phyloP scores from a whole-genome alignment of 1,284 basidiomycete species.

The Apiotrichum montevideense region DNA sequence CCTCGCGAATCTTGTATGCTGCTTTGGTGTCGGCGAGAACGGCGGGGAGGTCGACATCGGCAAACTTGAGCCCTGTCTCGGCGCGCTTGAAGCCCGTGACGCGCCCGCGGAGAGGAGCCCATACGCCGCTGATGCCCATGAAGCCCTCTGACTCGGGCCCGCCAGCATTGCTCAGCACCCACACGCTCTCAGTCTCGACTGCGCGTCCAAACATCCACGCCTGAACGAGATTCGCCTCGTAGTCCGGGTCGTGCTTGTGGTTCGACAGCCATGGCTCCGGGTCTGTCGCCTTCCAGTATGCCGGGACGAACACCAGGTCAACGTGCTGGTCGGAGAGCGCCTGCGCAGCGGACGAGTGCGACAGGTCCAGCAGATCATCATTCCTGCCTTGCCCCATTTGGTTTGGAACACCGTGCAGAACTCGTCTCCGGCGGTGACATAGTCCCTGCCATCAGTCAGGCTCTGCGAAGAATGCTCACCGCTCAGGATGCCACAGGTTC shows the following conservation, averaged over 20 bases:
- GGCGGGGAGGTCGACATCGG: conserved; percentile 25
- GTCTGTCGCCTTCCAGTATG: conserved; percentile 44
- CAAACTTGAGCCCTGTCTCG: conserved; percentile 17
- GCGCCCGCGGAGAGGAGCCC: conserved; percentile 8
- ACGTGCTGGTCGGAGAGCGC: conserved; percentile 35
- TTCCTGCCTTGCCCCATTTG: conserved; percentile 18
- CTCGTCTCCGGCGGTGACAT: conserved; percentile 32
- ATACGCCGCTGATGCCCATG: conserved; percentile 33
- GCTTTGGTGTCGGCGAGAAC: conserved; percentile 29
- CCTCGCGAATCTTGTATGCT: conserved; percentile 38
- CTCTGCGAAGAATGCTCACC: conserved; percentile 20
- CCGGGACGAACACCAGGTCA: conserved; percentile 42
- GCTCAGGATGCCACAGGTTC: conserved; percentile 47
- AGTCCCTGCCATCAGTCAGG: conserved; percentile 15
- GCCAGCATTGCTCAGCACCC: conserved; percentile 42
- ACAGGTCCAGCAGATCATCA: neutral
- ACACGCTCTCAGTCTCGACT: conserved; percentile 41
- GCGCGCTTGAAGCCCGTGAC: conserved; percentile 2
- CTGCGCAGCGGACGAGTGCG: conserved; percentile 30
- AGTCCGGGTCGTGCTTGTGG: conserved; percentile 12
- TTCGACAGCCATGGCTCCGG: conserved; percentile 36
- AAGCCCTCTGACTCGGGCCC: conserved; percentile 23
- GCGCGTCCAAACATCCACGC: conserved; percentile 30
- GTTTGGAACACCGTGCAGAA: conserved; percentile 35
- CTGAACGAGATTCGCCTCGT: conserved; percentile 32